phyloP scores from a whole-genome alignment of 192 early-diverging fungal species.

The Phlyctochytrium planicorne region DNA sequence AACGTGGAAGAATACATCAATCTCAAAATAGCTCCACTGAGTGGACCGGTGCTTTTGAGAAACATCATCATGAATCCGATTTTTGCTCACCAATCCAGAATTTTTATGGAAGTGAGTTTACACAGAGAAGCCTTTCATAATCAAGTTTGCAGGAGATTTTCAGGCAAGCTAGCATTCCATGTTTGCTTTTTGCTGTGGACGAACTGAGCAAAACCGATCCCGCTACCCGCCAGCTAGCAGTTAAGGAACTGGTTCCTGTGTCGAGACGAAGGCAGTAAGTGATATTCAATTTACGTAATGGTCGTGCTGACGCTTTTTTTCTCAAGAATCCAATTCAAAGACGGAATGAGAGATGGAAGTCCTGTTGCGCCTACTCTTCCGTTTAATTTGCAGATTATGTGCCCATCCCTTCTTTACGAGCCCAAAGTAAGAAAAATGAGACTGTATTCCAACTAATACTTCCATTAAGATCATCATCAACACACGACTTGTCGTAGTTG shows the following conservation, averaged over 20 bases:
- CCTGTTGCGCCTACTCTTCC: constrained; percentile 33
- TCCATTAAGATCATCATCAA: constrained; percentile 38
- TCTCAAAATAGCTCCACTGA: constrained; percentile 16
- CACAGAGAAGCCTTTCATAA: too few relatives aligned
- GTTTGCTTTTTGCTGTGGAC: constrained; percentile 37
- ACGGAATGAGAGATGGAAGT: constrained; percentile 45
- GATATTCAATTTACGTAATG: constrained; percentile 7
- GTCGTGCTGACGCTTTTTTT: not conserved
- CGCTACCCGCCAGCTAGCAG: constrained; percentile 25
- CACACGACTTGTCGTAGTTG: constrained; percentile 52
- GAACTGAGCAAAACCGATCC: constrained; percentile 25
- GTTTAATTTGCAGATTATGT: constrained; percentile 38
- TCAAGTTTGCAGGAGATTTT: constrained; percentile 38
- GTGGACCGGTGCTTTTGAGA: constrained; percentile 24
- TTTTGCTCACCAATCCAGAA: constrained; percentile 42
- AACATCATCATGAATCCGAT: constrained; percentile 48
- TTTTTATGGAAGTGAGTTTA: constrained; percentile 40
- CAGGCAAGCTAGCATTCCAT: constrained; percentile 33
- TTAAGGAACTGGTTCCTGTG: constrained; percentile 44
- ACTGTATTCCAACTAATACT: not conserved
- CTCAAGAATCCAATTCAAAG: constrained; percentile 41
- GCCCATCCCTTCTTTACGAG: constrained; percentile 44
- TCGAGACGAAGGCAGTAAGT: constrained; percentile 39
- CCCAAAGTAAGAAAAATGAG: constrained; percentile 30
- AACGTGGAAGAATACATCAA: constrained; percentile 45